Percentiles rank a stretch among this genome's conserved stretches.
Evolutionary conservation across 192 early-diverging fungal genomes (phyloP).

Genomic region (Gonapodya prolifera): DNA sequence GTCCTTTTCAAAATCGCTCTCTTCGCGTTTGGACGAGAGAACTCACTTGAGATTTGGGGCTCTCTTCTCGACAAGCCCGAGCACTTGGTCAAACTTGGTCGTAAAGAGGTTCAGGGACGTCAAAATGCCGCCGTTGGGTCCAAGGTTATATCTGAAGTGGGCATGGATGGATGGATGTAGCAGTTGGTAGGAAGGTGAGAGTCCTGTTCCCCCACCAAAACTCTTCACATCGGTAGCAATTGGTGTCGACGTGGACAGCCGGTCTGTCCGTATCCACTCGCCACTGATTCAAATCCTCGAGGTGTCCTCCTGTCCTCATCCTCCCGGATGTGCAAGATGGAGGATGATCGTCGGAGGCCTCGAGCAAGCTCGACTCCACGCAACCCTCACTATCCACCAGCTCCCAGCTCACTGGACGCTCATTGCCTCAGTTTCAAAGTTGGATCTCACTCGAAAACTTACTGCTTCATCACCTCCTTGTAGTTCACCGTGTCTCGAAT

Average conservation of each 20-base stretch:
- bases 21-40: constrained; percentile 3
- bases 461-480: constrained; percentile 97
- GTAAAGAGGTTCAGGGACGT: constrained; percentile 94
- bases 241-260: too few relatives aligned
- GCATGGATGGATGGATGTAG: background rate
- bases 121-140: constrained; percentile 93
- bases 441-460: constrained; percentile 13
- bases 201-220: too few relatives aligned
- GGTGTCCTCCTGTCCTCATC: too few relatives aligned
- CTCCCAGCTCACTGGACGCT: background rate
- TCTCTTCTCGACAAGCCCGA: constrained; percentile 72
- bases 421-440: background rate
- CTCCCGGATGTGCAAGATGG: too few relatives aligned
- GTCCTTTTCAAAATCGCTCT: constrained; percentile 1
- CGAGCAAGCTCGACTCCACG: too few relatives aligned
- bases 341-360: too few relatives aligned
- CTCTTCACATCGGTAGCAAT: too few relatives aligned
- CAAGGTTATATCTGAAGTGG: constrained; percentile 67
- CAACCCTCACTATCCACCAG: background rate
- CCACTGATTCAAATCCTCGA: too few relatives aligned
- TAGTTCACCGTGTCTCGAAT: constrained; percentile 97
- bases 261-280: too few relatives aligned
- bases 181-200: too few relatives aligned
- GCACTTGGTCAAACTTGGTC: constrained; percentile 96
- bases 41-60: constrained; percentile 52